Evolutionary conservation across 2,329 filamentous ascomycete species (phyloP).

Genomic region (Pestalotiopsis sp.): DNA sequence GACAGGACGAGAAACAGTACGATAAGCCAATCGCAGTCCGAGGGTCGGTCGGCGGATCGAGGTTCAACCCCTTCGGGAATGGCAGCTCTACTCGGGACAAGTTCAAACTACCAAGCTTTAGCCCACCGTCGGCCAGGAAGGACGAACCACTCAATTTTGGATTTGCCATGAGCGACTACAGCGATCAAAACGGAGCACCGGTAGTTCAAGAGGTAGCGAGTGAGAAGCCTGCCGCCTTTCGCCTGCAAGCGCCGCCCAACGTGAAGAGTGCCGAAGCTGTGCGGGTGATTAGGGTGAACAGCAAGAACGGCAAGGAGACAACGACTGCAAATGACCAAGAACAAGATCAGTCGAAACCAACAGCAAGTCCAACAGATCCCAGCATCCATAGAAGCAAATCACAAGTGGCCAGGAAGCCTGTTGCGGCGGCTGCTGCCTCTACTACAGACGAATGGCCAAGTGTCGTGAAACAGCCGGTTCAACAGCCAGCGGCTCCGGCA

Average conservation of each 20-base stretch:
- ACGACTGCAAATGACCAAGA: background rate
- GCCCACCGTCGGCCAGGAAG: conserved; percentile 24
- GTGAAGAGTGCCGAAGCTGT: conserved; percentile 30
- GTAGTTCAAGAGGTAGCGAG: conserved; percentile 20
- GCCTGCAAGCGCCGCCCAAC: conserved; percentile 29
- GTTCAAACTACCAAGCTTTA: conserved; percentile 30
- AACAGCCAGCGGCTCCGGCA: background rate
- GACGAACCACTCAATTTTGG: conserved; percentile 21
- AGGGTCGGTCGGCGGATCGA: conserved; percentile 21
- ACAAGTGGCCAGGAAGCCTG: background rate
- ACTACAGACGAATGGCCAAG: background rate
- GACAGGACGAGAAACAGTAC: conserved; percentile 17
- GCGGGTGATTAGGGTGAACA: conserved; percentile 31
- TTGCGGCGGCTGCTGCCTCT: background rate
- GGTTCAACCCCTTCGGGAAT: conserved; percentile 28
- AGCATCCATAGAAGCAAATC: background rate
- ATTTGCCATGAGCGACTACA: conserved; percentile 25
- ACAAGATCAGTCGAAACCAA: background rate
- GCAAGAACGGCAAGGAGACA: conserved; percentile 19
- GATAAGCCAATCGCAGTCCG: conserved; percentile 29
- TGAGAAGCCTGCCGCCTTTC: conserved; percentile 23
- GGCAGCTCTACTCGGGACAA: conserved; percentile 28
- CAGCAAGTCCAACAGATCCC: background rate
- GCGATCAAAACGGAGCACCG: conserved; percentile 9
- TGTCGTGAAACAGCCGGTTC: background rate